Conservation (phyloP, 768 basidiomycete genomes). For the Krasilnikovozyma curviuscula region DNA sequence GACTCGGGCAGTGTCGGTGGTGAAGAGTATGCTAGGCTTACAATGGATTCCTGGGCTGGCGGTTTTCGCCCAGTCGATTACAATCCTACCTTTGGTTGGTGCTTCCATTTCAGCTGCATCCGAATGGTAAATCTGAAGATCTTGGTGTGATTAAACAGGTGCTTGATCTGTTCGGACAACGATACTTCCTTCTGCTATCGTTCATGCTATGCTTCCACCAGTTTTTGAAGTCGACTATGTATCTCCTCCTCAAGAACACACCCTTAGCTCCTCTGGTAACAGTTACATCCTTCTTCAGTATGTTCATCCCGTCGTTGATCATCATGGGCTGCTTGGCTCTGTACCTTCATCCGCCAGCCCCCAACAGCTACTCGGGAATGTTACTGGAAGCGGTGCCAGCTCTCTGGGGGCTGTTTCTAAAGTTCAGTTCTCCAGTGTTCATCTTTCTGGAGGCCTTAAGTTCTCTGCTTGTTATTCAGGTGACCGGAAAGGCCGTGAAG, state of each 20-base stretch:
- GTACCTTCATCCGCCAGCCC: slow-evolving; percentile 21
- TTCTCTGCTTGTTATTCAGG: slow-evolving; percentile 45
- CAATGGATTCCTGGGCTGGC: no score
- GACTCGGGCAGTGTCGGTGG: no score
- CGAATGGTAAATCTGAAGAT: no score
- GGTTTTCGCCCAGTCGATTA: no score
- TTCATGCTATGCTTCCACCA: slow-evolving; percentile 25
- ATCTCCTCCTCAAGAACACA: slow-evolving; percentile 24
- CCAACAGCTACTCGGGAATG: background rate
- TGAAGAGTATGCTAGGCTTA: no score
- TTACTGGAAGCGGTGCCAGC: slow-evolving; percentile 18
- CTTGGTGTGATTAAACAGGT: no score
- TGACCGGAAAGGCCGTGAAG: slow-evolving; percentile 1
- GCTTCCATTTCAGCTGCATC: no score
- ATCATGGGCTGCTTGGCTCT: slow-evolving; percentile 20
- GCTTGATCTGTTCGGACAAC: no score
- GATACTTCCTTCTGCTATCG: slow-evolving; percentile 26
- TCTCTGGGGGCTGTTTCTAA: slow-evolving; percentile 55
- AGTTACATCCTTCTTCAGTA: slow-evolving; percentile 18
- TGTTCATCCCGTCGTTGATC: slow-evolving; percentile 19
- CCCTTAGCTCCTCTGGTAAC: slow-evolving; percentile 20
- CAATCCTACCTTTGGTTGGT: no score
- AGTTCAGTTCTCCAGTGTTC: slow-evolving; percentile 54
- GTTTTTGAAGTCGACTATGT: slow-evolving; percentile 23
- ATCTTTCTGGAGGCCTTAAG: slow-evolving; percentile 68